Base-by-base conservation (phyloP, 306 rosid species). In the Luffa aegyptiaca region DNA sequence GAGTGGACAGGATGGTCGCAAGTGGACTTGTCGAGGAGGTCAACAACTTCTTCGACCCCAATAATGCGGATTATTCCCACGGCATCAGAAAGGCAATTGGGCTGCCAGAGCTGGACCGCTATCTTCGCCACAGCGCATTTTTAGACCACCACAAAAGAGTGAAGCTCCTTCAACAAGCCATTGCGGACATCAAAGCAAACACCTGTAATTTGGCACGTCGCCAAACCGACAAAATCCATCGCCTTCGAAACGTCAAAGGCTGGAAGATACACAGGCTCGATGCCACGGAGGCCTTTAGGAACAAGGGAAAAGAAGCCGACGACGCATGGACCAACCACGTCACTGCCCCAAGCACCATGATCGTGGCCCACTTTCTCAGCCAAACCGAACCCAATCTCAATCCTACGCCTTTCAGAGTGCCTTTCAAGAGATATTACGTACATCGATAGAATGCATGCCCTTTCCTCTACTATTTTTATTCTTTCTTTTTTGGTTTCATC, bases 51-150 rank as follows among this genome's bases (percentile, higher is more conserved):
- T 94, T 83, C 42, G 82, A 80, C 79, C 89, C 90, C 2, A 49
- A 49, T 49, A 65, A 74, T 1, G 83, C 84, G 1, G 90, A 91
- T 55, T 90, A 94, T 13, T 73, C 86, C 0, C 33, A 58, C 13
- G 98, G 97, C 53, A 85, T 94, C 33, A 58, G 91, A 33, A 84
- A 68, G 45, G 97, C 98, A 10, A 94, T 94, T 8, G 98, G 98
- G 13, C 91, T 92, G 3, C 93, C 94, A 0, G 98, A 94, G 76
- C 88, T 92, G 33, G 88, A 94, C 58, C 62, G 41, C 9, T 94
- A 83, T 66, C 85, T 94, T 63, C 75, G 87, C 59, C 77, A 26
- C 31, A 26, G 31, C 31, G 31, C 31, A 26, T 26, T 26, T 26
- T 26, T 26, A 26, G 31, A 26, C 31, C 31, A 26, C 31, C 31